A percentile compares a stretch with the other conserved stretches of the same genome.
Conservation (phyloP, 331 rosid species). For the Spiraea crenata region DNA sequence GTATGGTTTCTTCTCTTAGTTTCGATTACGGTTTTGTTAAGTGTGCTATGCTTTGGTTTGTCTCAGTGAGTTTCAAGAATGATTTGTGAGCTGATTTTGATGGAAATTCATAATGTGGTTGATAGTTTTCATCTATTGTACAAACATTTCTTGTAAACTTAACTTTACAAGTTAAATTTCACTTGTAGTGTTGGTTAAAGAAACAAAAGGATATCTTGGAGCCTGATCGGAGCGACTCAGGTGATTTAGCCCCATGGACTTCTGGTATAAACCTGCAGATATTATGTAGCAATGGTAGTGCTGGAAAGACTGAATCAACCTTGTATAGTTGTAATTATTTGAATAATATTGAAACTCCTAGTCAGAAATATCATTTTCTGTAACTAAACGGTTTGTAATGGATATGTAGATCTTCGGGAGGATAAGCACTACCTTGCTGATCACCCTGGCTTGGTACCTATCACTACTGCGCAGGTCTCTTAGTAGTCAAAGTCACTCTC, state of each 20-base stretch:
- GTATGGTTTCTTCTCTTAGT: slow-evolving; percentile 26
- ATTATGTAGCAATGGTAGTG: no score
- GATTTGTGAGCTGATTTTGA: not conserved
- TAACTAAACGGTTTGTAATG: no score
- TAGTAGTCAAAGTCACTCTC: slow-evolving; percentile 61
- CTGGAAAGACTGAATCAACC: no score
- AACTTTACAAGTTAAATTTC: no score
- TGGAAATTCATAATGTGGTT: not conserved
- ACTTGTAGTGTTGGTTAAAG: slow-evolving; percentile 81
- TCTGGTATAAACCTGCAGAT: slow-evolving; percentile 40
- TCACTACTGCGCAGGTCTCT: slow-evolving; percentile 58
- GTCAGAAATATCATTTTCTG: no score
- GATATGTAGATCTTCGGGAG: no score
- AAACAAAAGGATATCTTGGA: slow-evolving; percentile 53
- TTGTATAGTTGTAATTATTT: no score
- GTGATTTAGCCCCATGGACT: slow-evolving; percentile 72
- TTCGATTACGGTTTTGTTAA: not conserved
- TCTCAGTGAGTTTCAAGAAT: not conserved
- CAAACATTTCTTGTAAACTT: not conserved
- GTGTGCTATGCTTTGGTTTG: not conserved
- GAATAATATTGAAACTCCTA: no score
- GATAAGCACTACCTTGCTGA: no score
- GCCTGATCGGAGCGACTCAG: slow-evolving; percentile 58
- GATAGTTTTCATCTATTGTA: not conserved
- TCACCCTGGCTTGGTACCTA: no score